phyloP scores from a whole-genome alignment of 306 rosid genomes.

The Cucurbita maxima region DNA sequence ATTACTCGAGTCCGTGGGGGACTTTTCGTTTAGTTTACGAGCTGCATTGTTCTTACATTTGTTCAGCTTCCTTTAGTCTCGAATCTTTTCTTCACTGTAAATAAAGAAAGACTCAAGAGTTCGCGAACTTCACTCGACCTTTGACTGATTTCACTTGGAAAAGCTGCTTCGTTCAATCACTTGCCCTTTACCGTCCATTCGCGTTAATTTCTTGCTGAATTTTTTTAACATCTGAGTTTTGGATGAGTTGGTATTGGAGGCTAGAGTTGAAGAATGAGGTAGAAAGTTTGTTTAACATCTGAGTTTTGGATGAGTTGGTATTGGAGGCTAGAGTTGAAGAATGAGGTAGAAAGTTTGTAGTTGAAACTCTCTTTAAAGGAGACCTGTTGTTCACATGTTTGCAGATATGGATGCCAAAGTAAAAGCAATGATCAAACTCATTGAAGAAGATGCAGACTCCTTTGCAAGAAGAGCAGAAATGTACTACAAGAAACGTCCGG shows the following conservation, averaged over 20 bases:
- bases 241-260: not conserved
- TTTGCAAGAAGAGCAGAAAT: constrained; percentile 99
- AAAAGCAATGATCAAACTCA: constrained; percentile 94
- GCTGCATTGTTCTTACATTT: not conserved
- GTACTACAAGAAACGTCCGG: constrained; percentile 98
- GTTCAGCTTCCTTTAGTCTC: not conserved
- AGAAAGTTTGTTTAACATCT: no score
- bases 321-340: not conserved
- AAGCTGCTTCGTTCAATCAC: no score
- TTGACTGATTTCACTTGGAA: no score
- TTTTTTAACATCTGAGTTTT: not conserved
- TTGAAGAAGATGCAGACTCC: constrained; percentile 99
- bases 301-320: constrained; percentile 3
- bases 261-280: no score
- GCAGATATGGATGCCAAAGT: constrained; percentile 97
- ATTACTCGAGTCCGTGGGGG: not conserved
- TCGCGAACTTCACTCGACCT: no score
- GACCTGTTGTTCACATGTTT: constrained; percentile 4
- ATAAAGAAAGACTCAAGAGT: no score
- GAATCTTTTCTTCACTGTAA: no score
- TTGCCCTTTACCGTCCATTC: not conserved
- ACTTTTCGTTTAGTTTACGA: not conserved
- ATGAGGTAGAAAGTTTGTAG: not conserved
- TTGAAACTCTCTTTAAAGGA: not conserved
- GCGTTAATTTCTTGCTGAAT: not conserved